These are phyloP conservation scores for Ustilago crameri DNA, from an alignment of 1,284 basidiomycete genomes.

Conservation along the genomic window DNA sequence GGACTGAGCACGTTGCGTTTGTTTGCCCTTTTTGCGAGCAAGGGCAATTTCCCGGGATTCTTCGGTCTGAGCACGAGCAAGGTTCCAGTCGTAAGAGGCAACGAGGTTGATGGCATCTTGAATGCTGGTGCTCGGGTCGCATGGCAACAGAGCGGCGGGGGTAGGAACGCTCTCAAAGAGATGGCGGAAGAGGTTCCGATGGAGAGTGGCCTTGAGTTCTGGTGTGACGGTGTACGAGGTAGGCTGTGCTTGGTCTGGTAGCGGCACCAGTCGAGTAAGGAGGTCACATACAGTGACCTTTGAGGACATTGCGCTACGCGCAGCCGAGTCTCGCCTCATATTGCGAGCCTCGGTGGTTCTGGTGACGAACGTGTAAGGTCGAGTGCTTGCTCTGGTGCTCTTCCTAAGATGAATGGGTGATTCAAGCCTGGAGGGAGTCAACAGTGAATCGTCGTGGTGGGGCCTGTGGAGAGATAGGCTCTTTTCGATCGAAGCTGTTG, in stretches of 20 bases:
- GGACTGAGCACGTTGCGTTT: slow-evolving; percentile 39
- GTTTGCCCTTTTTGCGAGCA: slow-evolving; percentile 50
- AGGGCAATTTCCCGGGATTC: slow-evolving; percentile 42
- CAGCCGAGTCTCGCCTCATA: slow-evolving; percentile 28
- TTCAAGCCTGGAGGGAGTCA: no score
- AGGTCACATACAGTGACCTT: slow-evolving; percentile 39
- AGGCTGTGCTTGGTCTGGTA: slow-evolving; percentile 27
- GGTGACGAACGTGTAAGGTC: neutral
- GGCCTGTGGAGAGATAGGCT: no score
- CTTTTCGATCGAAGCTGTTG: neutral
- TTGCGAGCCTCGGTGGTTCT: neutral
- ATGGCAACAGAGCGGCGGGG: slow-evolving; percentile 41
- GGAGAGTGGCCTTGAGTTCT: slow-evolving; percentile 19
- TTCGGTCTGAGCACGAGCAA: slow-evolving; percentile 55
- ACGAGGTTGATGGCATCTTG: slow-evolving; percentile 44
- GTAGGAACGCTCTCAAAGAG: slow-evolving; percentile 40
- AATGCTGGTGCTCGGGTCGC: slow-evolving; percentile 34
- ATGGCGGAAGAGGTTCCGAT: slow-evolving; percentile 31
- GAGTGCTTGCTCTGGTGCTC: neutral
- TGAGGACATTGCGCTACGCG: slow-evolving; percentile 16
- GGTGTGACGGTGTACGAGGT: slow-evolving; percentile 33
- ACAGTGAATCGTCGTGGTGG: no score
- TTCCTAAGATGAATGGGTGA: no score
- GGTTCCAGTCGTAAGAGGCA: slow-evolving; percentile 47
- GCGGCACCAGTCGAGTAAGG: slow-evolving; percentile 33